phyloP scores from a whole-genome alignment of 139 green algal genomes.

The Tetradesmus obliquus region DNA sequence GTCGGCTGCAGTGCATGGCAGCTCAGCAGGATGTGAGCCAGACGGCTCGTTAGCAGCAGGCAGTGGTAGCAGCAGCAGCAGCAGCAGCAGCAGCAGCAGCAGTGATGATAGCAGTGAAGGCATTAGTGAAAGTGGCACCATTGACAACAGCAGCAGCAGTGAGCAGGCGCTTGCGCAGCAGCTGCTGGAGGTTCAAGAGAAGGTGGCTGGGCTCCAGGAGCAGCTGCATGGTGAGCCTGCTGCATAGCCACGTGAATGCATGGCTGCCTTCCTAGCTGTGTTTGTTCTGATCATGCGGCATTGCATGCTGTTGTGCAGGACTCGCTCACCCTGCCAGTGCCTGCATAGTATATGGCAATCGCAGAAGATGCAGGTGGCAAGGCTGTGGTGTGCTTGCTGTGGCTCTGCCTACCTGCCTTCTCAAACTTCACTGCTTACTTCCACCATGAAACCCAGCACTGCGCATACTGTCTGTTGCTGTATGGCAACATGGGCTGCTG shows the following conservation, averaged over 20 bases:
- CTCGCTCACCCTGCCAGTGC: neutral
- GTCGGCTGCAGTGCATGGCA: neutral
- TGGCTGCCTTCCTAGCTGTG: neutral
- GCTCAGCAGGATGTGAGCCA: neutral
- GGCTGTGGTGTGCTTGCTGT: neutral
- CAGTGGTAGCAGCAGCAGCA: neutral
- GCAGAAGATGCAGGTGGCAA: neutral
- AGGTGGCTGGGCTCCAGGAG: neutral
- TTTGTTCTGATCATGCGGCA: neutral
- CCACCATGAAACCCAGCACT: too few relatives aligned
- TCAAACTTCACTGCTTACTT: too few relatives aligned
- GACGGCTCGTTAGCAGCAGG: neutral
- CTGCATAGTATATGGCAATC: neutral
- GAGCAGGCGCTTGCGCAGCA: neutral
- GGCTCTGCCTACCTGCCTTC: neutral
- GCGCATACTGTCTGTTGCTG: too few relatives aligned
- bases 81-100: neutral
- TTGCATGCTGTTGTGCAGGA: neutral
- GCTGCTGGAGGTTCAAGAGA: slow-evolving; percentile 1
- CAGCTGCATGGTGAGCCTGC: neutral
- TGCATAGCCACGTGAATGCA: neutral
- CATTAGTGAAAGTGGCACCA: neutral
- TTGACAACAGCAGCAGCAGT: slow-evolving; percentile 6
- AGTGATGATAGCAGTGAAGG: neutral
- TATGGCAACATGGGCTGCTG: neutral